Evolutionary conservation across 768 basidiomycete species (phyloP), one percentile per base, ranked within the genome.

Genomic region (Lepiota subincarnata): DNA sequence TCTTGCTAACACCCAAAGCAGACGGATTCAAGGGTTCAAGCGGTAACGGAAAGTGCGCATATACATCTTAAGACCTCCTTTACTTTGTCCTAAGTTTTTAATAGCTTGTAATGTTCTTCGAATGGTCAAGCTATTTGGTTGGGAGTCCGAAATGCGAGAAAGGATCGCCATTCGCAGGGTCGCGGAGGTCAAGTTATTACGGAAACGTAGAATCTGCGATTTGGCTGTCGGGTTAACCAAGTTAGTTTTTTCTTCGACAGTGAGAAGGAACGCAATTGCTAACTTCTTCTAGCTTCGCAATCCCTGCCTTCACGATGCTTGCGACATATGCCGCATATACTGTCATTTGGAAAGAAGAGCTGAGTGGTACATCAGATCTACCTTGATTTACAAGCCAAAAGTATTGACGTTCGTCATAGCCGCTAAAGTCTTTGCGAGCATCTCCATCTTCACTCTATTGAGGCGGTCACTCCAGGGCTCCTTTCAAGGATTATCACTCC

Each of bases 101-200:
- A 3, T 48, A 83, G 83, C 73, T 4, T 70, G 83, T 61, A 77
- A 76, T 50, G 77, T 81, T 16, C 65, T 87, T 12, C 78, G 85
- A n/a, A 86, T 87, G 81, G 71, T 87, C 62, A 89, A 89, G 65
- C 68, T 89, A 37, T 89, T 89, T 59, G 88, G 76, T 12, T 80
- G 88, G 78, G 78, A 85, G 72, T 75, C 77, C 48, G 75, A 81
- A 43, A 78, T 86, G 66, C 72, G 75, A 38, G 65, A 75, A 4
- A 72, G 71, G 42, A 70, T 92, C 36, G 67, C 70, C 10, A 73
- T 75, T 41, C 82, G 83, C 59, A 77, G 88, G 55, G 81, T 86
- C 40, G 77, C 77, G 5, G 89, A 92, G 66, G 66, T 90, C 18
- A 52, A 61, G 4, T 80, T 75, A 69, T 70, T 86, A 38, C 79